Evolutionary conservation across 805 yeast species (phyloP), one percentile per base, ranked within the genome.

Genomic region (Yarrowia sp.): DNA sequence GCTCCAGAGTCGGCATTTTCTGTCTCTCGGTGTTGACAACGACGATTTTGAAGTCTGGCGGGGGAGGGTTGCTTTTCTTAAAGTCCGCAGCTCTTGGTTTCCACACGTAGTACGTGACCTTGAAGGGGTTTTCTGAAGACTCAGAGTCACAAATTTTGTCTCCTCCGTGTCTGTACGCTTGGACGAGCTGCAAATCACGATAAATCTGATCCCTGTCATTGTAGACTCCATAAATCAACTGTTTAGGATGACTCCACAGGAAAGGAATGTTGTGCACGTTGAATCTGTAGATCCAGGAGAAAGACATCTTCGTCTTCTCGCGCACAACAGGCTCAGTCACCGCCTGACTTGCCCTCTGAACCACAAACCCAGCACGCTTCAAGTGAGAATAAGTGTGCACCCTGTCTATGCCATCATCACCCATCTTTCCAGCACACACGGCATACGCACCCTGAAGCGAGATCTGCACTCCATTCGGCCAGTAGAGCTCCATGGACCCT

Each of bases 321-420:
- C n/a, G n/a, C n/a, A n/a, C n/a, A n/a, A n/a, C n/a, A n/a, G n/a
- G n/a, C n/a, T n/a, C n/a, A n/a, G n/a, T n/a, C n/a, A n/a, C n/a
- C n/a, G n/a, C n/a, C 22, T 36, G 4, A 13, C 14, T 16, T 0
- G 25, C 58, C 24, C 58, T 33, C 32, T 76, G 70, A 0, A 89
- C 87, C 19, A 87, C 79, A 69, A 86, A 92, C 0, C 97, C 97
- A 58, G 84, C 79, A 69, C 96, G 80, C 67, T 87, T 88, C 68
- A 92, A 75, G 63, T 87, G 80, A 0, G 92, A 80, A 73, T 85
- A 93, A 0, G 87, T 91, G 44, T 82, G 83, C 65, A 84, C 86
- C 55, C 76, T 73, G 63, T 86, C 86, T 25, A 84, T 66, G 36
- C 78, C 79, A 27, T 38, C 47, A 7, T 1, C 12, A 19, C 76